Conservation (phyloP, 306 rosid genomes). For the Prunus kanzakura region DNA sequence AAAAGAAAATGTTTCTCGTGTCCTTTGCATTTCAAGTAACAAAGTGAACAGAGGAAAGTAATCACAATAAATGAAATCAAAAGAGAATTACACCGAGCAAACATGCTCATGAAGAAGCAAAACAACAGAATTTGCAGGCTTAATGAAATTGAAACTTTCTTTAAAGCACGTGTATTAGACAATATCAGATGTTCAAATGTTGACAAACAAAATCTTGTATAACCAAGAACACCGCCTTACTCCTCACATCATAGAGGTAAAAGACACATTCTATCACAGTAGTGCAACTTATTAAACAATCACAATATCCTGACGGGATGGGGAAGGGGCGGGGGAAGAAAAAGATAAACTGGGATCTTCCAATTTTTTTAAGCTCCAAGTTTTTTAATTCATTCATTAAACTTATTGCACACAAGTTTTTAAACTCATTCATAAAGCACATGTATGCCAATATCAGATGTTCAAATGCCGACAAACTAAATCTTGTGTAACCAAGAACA, state of each 20-base stretch:
- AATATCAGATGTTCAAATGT: not conserved
- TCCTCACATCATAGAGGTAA: not conserved
- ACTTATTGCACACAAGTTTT: not conserved
- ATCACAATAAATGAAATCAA: not conserved
- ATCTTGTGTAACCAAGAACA: not conserved
- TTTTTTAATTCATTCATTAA: not conserved
- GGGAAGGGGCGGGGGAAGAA: not conserved
- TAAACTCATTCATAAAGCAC: no score
- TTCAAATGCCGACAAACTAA: not conserved
- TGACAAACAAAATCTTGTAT: not conserved
- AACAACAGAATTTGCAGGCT: not conserved
- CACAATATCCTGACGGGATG: not conserved
- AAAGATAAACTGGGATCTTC: not conserved
- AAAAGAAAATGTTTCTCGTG: not conserved
- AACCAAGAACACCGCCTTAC: not conserved
- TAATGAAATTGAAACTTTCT: not conserved
- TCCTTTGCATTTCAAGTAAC: not conserved
- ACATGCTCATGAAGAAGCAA: not conserved
- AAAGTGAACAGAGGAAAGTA: not conserved
- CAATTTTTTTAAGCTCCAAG: not conserved
- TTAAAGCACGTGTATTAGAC: not conserved
- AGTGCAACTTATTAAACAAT: not conserved
- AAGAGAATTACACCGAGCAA: not conserved
- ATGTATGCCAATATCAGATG: not conserved
- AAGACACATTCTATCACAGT: not conserved